Base-by-base conservation (phyloP, 148 eudicot species). In the Polygonum maritimum region DNA sequence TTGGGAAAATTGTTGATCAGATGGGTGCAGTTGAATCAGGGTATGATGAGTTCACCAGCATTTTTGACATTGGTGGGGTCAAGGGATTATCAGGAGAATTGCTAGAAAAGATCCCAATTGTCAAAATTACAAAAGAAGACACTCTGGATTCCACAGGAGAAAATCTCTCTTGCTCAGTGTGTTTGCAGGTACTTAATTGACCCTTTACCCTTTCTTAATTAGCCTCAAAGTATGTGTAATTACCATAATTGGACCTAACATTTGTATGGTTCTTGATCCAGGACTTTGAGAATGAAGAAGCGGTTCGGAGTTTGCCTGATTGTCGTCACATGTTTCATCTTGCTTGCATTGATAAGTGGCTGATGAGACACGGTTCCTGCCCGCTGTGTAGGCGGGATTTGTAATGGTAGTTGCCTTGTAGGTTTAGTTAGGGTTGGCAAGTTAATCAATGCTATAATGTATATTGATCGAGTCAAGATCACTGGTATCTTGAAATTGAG, bases 331-430 rank as follows among this genome's bases (percentile, higher is more conserved):
- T 94, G 90, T 94, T 94, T 82, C 98, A 94, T 85, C 89, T 89
- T 77, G 91, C 98, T 41, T 94, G 97, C 90, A 94, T 94, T 39
- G 98, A 94, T 77, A 90, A 89, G 79, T 94, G 98, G 98, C 84
- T 94, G 79, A 80, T 88, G 75, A 94, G 88, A 81, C 98, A 91
- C 39, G 93, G 87, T 73, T 94, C 98, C 67, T 94, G 98, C 88
- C 98, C 98, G 5, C 78, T 94, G 73, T 94, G 98, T 85, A 81
- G 98, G 86, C 86, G 98, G 57, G 97, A 94, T 82, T 85, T 94
- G 81, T 94, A 83, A 82, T 26, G 44, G 2, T 31, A 0, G 69
- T 51, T 15, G 47, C 9, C 16, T 22, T 58, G 22, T 58, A 21
- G 13, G 5, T 58, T 58, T 14, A 51, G 6, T 13, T 69, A 33